Evolutionary conservation across 2,329 filamentous ascomycete genomes (phyloP), one percentile per base, ranked within the genome.

Genomic region (Colletotrichum brevisporum): DNA sequence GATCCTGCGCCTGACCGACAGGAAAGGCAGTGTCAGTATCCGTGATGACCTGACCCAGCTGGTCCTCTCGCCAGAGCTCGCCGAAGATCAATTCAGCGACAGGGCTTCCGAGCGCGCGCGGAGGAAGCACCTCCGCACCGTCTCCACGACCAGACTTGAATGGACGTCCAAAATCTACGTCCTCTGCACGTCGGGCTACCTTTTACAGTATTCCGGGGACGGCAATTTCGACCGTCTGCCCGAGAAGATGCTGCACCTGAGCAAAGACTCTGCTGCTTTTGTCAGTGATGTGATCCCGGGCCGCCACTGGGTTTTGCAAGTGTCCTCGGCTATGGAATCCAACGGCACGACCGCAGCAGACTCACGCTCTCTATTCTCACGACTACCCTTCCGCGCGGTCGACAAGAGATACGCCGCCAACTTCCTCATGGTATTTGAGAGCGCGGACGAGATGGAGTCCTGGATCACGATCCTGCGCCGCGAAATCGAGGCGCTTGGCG

Each of bases 281-380:
- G 93, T 91, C 1, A 94, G 90, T 73, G 93, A 96, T 76, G 84
- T 92, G 15, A 94, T 95, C 63, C 92, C 92, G 3, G 93, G 93
- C 6, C 89, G 89, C 69, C 92, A 94, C 75, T 95, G 92, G 89
- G 93, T 95, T 6, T 79, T 95, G 15, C 92, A 94, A 73, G 88
- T 95, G 24, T 91, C 90, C 3, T 91, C 93, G 43, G 82, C 85
- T 9, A 89, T 90, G 65, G 89, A 90, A 57, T 79, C 86, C 2
- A 87, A 92, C 41, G 88, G 88, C 31, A 81, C 78, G 1, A 76
- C 85, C 15, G 75, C 83, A 3, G 74, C 83, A 3, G 86, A 89
- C 45, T 82, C 87, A 3, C 87, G 88, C 57, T 92, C 91, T 1
- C 78, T 94, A 3, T 84, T 94, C 39, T 89, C 91, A 1, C 88